Conservation (phyloP, 148 eudicot species). For the Fallopia convolvulus region DNA sequence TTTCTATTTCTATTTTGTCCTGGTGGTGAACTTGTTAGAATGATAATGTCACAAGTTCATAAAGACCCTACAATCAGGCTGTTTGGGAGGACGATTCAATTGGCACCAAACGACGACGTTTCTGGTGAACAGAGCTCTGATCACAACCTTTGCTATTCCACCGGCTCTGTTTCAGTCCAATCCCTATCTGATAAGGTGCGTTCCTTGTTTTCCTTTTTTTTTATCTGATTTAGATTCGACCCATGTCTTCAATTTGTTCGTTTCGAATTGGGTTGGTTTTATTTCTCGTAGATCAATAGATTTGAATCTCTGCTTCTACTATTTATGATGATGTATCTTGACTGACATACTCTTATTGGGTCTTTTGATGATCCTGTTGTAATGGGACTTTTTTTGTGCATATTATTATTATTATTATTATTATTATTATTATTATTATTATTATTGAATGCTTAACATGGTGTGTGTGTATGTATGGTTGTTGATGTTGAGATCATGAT, state of each 20-base stretch:
- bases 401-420: too few relatives aligned
- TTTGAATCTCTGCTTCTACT: too few relatives aligned
- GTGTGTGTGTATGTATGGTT: too few relatives aligned
- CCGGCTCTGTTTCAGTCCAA: neutral
- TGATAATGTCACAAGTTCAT: neutral
- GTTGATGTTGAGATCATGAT: conserved; percentile 28
- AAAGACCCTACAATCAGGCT: neutral
- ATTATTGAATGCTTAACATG: too few relatives aligned
- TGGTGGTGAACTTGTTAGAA: neutral
- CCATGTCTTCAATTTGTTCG: conserved; percentile 38
- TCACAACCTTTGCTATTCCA: neutral
- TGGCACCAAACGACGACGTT: neutral
- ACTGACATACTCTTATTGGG: too few relatives aligned
- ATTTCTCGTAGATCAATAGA: too few relatives aligned
- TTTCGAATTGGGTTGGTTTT: too few relatives aligned
- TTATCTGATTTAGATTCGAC: neutral
- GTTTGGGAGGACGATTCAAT: neutral
- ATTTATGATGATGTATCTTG: too few relatives aligned
- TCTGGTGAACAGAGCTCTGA: neutral
- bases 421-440: too few relatives aligned
- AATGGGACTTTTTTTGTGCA: too few relatives aligned
- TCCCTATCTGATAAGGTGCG: neutral
- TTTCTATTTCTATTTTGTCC: too few relatives aligned
- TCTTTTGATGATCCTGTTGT: too few relatives aligned
- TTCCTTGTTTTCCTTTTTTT: neutral